Evolutionary conservation across 108 stramenopile species (phyloP), one percentile per base, ranked within the genome.

Genomic region (Nitzschia putrida): DNA sequence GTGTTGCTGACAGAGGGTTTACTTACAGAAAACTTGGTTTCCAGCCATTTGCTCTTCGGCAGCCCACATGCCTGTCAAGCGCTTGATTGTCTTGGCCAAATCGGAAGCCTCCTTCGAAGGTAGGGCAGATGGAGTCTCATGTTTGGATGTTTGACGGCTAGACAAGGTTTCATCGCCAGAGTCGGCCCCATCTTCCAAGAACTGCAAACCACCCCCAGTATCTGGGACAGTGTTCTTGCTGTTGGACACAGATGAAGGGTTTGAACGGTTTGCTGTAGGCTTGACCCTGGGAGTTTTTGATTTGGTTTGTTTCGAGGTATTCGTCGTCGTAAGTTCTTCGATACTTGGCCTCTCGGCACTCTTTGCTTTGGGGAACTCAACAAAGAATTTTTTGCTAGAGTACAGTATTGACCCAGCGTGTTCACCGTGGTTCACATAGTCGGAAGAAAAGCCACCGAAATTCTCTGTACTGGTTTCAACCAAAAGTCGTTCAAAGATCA

Each of bases 11-110:
- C 25, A 2, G n/a, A 53, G 52, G 50, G 55, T 26, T 13, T 21
- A 86, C 90, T 85, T 71, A 91, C 90, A 92, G 23, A 76, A 87
- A 9, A 92, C 83, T 29, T 90, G 86, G 7, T 88, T 88, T 29
- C 80, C 84, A 37, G 50, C 58, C 80, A 89, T 80, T 57, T 83
- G 83, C 70, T 94, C 93, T 81, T 94, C 93, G 14, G 83, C 85
- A 3, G 90, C 87, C 89, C 90, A 91, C 66, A 87, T 88, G 0
- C 29, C 40, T 9, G 84, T 79, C 50, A 94, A 73, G 53, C 72
- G 85, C 69, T 90, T 90, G 53, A 94, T 85, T n/a, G 66, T 57
- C 20, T 76, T 68, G 18, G 63, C 64, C 23, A 94, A 73, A 10
- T 67, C 76, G 42, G 76, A 61, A 13, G 87, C 90, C 20, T 80